Conservation (phyloP, 2,329 filamentous ascomycete species). For the Lecanosticta acicola region DNA sequence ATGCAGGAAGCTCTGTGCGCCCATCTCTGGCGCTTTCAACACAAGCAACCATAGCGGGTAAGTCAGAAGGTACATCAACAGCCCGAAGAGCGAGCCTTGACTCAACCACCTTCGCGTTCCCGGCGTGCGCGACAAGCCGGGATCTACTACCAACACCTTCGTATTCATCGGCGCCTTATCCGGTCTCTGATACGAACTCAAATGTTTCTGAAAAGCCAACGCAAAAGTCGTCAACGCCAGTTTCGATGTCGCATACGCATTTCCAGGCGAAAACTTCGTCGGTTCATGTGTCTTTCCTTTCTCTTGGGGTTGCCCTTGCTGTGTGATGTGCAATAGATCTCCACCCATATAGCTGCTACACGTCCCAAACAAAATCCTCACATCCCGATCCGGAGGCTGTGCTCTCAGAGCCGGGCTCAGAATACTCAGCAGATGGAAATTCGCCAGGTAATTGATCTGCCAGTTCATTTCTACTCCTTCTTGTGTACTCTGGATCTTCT, state of each 20-base stretch:
- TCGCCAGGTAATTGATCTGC: conserved; percentile 92
- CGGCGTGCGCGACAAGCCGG: conserved; percentile 76
- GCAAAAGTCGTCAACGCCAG: conserved; percentile 86
- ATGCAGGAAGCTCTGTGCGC: conserved; percentile 78
- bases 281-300: conserved; percentile 40
- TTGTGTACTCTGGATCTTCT: conserved; percentile 52
- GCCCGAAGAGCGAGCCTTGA: conserved; percentile 72
- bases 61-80: conserved; percentile 67
- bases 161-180: conserved; percentile 78
- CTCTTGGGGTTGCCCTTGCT: conserved; percentile 28
- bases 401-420: conserved; percentile 83
- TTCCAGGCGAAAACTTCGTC: conserved; percentile 39
- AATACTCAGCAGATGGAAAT: conserved; percentile 90
- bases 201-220: conserved; percentile 83
- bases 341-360: conserved; percentile 84
- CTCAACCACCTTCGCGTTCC: conserved; percentile 84
- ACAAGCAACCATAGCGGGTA: conserved; percentile 84
- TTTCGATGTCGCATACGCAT: conserved; percentile 46
- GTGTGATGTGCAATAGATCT: conserved; percentile 55
- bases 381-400: conserved; percentile 89
- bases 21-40: conserved; percentile 76
- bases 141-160: conserved; percentile 80
- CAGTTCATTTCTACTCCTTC: conserved; percentile 82
- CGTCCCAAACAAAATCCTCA: conserved; percentile 77
- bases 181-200: conserved; percentile 75